phyloP scores from a whole-genome alignment of 2,329 filamentous ascomycete genomes.

The Aureobasidium lini region DNA sequence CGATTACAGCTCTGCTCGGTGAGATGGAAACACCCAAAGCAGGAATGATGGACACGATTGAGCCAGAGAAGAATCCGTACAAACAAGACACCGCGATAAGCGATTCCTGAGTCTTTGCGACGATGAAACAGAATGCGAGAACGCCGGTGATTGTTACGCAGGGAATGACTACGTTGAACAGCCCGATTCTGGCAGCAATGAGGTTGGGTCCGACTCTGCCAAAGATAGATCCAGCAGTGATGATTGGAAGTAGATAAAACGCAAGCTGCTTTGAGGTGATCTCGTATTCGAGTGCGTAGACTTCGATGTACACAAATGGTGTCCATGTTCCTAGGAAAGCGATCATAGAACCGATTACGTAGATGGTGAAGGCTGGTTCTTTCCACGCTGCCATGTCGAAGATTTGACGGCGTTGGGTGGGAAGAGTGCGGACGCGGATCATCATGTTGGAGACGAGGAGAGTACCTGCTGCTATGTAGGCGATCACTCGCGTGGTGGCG shows the following conservation, averaged over 20 bases:
- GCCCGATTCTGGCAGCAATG: conserved; percentile 50
- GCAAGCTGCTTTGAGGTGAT: conserved; percentile 1
- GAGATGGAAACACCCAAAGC: conserved; percentile 27
- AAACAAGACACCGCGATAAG: conserved; percentile 27
- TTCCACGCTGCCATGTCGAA: conserved; percentile 9
- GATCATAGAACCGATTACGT: conserved; percentile 9
- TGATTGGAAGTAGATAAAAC: conserved; percentile 9
- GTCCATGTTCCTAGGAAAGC: conserved; percentile 9
- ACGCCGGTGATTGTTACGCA: conserved; percentile 29
- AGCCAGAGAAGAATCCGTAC: conserved; percentile 30
- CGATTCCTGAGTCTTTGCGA: conserved; percentile 22
- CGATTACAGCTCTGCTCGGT: conserved; percentile 25
- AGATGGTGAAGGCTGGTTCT: conserved; percentile 8
- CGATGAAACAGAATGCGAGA: conserved; percentile 29
- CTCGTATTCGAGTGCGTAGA: neutral
- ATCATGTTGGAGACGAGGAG: conserved; percentile 24
- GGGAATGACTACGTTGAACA: conserved; percentile 47
- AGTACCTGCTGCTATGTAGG: conserved; percentile 27
- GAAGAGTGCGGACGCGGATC: conserved; percentile 16
- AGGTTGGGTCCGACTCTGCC: conserved; percentile 23
- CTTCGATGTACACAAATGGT: conserved; percentile 4
- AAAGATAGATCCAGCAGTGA: conserved; percentile 5
- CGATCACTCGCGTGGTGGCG: conserved; percentile 25
- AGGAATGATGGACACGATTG: conserved; percentile 27
- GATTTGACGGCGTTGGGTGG: neutral